Evolutionary conservation across 768 basidiomycete species (phyloP).

Genomic region (Psilocybe cubensis): DNA sequence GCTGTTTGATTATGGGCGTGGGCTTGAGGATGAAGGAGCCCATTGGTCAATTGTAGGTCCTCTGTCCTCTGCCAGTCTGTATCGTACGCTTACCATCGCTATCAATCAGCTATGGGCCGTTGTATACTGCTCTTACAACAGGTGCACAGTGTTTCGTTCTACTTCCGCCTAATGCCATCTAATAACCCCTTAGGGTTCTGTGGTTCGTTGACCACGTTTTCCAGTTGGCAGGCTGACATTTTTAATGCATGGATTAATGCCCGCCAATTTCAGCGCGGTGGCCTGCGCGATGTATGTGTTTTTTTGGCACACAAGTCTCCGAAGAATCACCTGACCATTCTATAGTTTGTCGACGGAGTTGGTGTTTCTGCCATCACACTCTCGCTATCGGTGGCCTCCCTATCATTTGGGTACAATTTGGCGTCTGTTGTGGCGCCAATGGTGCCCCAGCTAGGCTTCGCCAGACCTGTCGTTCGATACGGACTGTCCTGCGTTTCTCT

Average conservation of each 20-base stretch:
- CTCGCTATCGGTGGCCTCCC: conserved; percentile 72
- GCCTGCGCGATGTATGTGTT: conserved; percentile 70
- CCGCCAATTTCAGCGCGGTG: conserved; percentile 53
- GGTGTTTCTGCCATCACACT: conserved; percentile 82
- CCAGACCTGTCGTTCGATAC: conserved; percentile 49
- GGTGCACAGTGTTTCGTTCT: conserved; percentile 44
- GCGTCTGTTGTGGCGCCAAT: conserved; percentile 44
- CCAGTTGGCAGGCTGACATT: conserved; percentile 89
- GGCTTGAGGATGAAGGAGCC: conserved; percentile 70
- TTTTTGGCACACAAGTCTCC: background rate
- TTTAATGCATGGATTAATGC: conserved; percentile 87
- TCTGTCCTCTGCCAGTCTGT: background rate
- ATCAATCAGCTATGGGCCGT: conserved; percentile 72
- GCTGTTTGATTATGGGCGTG: conserved; percentile 93
- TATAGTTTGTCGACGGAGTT: conserved; percentile 85
- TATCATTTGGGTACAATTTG: conserved; percentile 74
- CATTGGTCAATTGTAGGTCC: conserved; percentile 73
- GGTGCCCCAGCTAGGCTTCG: conserved; percentile 38
- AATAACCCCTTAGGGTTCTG: conserved; percentile 76
- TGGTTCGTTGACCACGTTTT: conserved; percentile 96
- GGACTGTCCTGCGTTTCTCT: conserved; percentile 57
- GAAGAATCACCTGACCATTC: background rate
- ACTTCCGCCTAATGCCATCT: conserved; percentile 1
- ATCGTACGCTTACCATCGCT: conserved; percentile 10
- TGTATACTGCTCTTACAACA: conserved; percentile 89